Conservation (phyloP, 2,329 filamentous ascomycete species). For the Beauveria sp. region DNA sequence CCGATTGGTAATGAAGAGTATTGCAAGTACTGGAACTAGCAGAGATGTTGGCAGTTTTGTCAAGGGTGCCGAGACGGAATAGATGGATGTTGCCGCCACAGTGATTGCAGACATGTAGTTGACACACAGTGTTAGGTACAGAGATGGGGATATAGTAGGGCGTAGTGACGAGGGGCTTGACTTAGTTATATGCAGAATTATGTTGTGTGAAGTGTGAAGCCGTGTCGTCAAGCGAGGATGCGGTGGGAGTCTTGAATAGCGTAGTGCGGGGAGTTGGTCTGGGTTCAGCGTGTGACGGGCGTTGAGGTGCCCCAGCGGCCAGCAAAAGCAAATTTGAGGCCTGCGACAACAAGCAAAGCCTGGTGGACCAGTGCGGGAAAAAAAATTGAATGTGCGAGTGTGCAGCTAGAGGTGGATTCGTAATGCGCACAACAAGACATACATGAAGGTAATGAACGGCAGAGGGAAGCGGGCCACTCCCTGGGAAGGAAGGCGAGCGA, state of each 20-base stretch:
- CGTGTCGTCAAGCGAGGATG: neutral
- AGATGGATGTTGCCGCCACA: neutral
- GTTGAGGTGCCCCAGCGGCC: conserved; percentile 6
- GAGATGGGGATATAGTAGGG: neutral
- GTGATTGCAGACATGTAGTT: neutral
- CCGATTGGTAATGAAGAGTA: neutral
- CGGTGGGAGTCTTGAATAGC: neutral
- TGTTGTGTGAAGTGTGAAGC: neutral
- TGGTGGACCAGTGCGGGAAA: conserved; percentile 7
- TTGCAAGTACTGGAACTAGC: neutral
- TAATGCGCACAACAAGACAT: conserved; percentile 10
- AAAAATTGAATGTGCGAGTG: conserved; percentile 8
- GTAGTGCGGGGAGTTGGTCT: conserved; percentile 11
- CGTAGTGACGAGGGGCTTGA: neutral
- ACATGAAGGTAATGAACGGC: conserved; percentile 10
- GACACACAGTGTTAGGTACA: neutral
- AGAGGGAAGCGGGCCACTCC: conserved; percentile 6
- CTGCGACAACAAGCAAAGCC: conserved; percentile 6
- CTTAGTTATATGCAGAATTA: conserved; percentile 1
- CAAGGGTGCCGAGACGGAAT: neutral
- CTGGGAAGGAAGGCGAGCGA: neutral
- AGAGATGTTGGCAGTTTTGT: neutral
- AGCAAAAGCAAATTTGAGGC: conserved; percentile 10
- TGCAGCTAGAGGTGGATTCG: conserved; percentile 10
- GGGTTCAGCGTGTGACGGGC: neutral